Percentiles rank a stretch among this genome's conserved stretches.
Conservation (phyloP, 108 stramenopile genomes). For the Fragilaria crotonensis region DNA sequence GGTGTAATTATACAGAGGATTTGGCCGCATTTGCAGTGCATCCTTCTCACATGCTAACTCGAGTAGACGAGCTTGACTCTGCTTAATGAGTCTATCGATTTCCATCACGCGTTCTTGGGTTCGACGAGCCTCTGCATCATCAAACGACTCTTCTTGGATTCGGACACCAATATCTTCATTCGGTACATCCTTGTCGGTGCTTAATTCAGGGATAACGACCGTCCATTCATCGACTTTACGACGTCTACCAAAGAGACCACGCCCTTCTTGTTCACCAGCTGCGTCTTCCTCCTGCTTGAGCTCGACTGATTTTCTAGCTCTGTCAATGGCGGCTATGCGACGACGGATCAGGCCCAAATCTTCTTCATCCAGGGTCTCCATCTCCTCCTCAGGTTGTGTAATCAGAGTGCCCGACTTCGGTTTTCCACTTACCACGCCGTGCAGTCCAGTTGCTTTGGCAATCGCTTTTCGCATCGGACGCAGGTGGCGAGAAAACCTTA, state of each 20-base stretch:
- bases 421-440: slow-evolving; percentile 82
- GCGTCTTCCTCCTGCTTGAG: slow-evolving; percentile 3
- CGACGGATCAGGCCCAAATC: slow-evolving; percentile 11
- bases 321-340: slow-evolving; percentile 34
- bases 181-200: not conserved
- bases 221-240: not conserved
- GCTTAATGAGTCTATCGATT: slow-evolving; percentile 60
- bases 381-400: slow-evolving; percentile 5
- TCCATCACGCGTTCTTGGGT: slow-evolving; percentile 52
- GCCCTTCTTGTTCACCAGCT: not conserved
- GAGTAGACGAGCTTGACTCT: slow-evolving; percentile 39
- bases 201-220: not conserved
- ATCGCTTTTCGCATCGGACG: slow-evolving; percentile 59
- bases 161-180: slow-evolving; percentile 5
- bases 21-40: slow-evolving; percentile 66
- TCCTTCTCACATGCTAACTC: slow-evolving; percentile 82
- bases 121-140: slow-evolving; percentile 31
- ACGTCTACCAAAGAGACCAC: not conserved
- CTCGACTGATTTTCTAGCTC: slow-evolving; percentile 20
- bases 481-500: slow-evolving; percentile 43
- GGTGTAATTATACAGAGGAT: slow-evolving; percentile 83
- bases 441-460: slow-evolving; percentile 63
- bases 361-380: slow-evolving; percentile 7
- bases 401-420: not conserved
- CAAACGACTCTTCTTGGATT: slow-evolving; percentile 5